Evolutionary conservation across 2,329 filamentous ascomycete genomes (phyloP).

Genomic region (Neophaeococcomyces aloes): DNA sequence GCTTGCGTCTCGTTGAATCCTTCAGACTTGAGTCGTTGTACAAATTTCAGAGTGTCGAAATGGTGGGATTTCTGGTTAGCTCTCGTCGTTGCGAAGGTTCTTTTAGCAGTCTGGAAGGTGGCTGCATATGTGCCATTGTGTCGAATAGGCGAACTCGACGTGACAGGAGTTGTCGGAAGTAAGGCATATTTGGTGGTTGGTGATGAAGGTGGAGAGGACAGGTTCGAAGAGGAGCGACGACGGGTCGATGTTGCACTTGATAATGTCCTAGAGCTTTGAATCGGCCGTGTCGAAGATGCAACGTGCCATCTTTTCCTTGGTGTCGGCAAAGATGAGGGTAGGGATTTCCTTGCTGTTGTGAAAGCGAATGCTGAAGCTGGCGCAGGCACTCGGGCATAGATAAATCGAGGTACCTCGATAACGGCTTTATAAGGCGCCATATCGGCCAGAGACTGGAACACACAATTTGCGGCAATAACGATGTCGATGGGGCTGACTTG

Average conservation of each 20-base stretch:
- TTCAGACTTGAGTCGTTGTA: constrained; percentile 77
- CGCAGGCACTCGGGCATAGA: constrained; percentile 34
- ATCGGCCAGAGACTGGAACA: background rate
- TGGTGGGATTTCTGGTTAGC: constrained; percentile 67
- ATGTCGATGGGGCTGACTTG: background rate
- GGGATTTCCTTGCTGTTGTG: constrained; percentile 9
- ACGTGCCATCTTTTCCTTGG: constrained; percentile 2
- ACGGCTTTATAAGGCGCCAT: constrained; percentile 35
- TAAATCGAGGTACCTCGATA: constrained; percentile 33
- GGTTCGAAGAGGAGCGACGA: constrained; percentile 1
- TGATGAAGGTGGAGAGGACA: background rate
- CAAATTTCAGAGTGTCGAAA: constrained; percentile 96
- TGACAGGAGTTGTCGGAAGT: constrained; percentile 4
- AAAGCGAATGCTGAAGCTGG: constrained; percentile 14
- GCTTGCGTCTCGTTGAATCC: constrained; percentile 93
- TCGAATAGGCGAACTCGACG: constrained; percentile 26
- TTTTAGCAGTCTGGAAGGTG: constrained; percentile 31
- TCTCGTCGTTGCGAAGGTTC: constrained; percentile 54
- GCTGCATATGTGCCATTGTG: constrained; percentile 41
- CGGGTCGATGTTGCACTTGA: constrained; percentile 1
- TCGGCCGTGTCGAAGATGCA: constrained; percentile 8
- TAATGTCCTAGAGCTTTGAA: constrained; percentile 9
- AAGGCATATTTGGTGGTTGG: constrained; percentile 4
- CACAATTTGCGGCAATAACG: no score
- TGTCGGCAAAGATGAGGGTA: constrained; percentile 8